Evolutionary conservation across 1,139 yeast genomes (phyloP).

Genomic region (Zygosaccharomyces pseudobailii): DNA sequence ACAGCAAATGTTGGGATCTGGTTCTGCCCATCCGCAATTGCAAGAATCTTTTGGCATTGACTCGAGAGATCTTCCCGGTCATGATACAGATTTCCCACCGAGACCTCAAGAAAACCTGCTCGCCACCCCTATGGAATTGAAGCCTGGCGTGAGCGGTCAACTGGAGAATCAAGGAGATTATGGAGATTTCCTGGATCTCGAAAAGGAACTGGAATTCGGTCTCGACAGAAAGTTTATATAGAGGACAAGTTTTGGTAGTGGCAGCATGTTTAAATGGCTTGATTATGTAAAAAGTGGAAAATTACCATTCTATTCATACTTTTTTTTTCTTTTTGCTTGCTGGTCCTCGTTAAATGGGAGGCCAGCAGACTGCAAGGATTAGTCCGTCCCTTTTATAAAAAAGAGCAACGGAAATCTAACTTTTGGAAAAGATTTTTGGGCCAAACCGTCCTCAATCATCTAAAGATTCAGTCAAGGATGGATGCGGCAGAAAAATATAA

Average conservation of each 20-base stretch:
- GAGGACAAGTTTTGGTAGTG: not conserved
- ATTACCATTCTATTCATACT: not conserved
- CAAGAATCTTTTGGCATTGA: slow-evolving; percentile 36
- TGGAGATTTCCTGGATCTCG: slow-evolving; percentile 42
- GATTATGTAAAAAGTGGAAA: not conserved
- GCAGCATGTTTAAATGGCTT: not conserved
- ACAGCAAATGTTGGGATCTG: slow-evolving; percentile 23
- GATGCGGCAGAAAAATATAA: not conserved
- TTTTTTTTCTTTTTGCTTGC: not conserved
- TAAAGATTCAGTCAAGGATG: not conserved
- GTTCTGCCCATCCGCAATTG: slow-evolving; percentile 19
- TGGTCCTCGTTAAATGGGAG: not conserved
- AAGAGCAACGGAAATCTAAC: not conserved
- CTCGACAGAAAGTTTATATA: slow-evolving; percentile 13
- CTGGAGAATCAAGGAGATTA: slow-evolving; percentile 21
- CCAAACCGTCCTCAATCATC: too few species aligned
- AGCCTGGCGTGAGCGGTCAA: slow-evolving; percentile 9
- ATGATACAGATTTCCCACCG: slow-evolving; percentile 40
- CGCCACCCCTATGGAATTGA: slow-evolving; percentile 23
- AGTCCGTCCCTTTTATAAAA: not conserved
- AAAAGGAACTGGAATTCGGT: slow-evolving; percentile 37
- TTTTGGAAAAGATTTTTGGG: too few species aligned
- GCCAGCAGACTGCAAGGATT: slow-evolving; percentile 6
- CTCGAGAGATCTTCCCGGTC: slow-evolving; percentile 38
- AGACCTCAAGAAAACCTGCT: slow-evolving; percentile 38